Conservation (phyloP, 352 stramenopile genomes). For the Globisporangium cederbergense region DNA sequence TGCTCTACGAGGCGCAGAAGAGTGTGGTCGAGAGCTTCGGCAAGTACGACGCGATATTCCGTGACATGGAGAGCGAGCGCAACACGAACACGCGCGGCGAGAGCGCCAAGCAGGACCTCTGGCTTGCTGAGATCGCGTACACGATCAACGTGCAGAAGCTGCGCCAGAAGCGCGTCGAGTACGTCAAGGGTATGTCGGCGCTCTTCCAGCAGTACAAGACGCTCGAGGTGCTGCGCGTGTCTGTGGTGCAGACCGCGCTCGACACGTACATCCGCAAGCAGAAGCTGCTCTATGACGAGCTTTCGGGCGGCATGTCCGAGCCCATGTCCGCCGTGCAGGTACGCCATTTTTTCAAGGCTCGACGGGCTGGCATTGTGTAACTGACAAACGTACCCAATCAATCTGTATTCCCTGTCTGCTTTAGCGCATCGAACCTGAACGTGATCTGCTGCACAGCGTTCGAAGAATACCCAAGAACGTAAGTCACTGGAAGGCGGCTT, state of each 20-base stretch:
- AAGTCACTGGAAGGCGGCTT: constrained; percentile 16
- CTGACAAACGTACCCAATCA: background rate
- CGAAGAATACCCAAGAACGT: constrained; percentile 84
- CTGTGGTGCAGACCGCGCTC: constrained; percentile 70
- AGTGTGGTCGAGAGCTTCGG: constrained; percentile 53
- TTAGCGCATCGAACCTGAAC: constrained; percentile 73
- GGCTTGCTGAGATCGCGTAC: constrained; percentile 75
- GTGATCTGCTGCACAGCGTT: constrained; percentile 73
- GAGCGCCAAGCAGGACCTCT: constrained; percentile 43
- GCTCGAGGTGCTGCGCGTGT: constrained; percentile 64
- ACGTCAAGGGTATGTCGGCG: constrained; percentile 79
- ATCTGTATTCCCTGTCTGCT: background rate
- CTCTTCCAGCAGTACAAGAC: constrained; percentile 85
- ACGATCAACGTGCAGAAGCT: constrained; percentile 71
- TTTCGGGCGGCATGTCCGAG: constrained; percentile 62
- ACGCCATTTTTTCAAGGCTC: background rate
- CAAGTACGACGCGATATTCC: constrained; percentile 57
- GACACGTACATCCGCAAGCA: constrained; percentile 82
- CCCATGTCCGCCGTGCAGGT: constrained; percentile 63
- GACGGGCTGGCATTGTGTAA: too few species aligned
- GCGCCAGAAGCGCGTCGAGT: constrained; percentile 56
- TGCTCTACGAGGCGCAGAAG: constrained; percentile 55
- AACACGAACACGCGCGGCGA: constrained; percentile 16
- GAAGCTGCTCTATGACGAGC: constrained; percentile 71
- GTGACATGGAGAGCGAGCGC: constrained; percentile 46